Conservation (phyloP, 768 basidiomycete species). For the Russula sp. region DNA sequence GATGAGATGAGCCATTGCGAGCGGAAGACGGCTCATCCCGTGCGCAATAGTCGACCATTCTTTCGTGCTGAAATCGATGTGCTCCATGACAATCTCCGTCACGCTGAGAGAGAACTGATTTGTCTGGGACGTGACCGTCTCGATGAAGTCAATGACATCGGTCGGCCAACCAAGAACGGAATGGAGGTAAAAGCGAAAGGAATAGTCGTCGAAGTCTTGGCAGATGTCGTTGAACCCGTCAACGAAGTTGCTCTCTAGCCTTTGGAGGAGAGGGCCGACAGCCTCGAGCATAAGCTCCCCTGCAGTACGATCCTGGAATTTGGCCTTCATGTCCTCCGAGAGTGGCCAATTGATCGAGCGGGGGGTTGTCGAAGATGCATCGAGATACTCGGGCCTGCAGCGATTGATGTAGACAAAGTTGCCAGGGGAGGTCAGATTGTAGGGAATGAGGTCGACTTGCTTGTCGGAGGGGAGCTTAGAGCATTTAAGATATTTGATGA, state of each 20-base stretch:
- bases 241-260: slow-evolving; percentile 18
- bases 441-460: slow-evolving; percentile 19
- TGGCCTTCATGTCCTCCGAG: not conserved
- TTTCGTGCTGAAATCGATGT: slow-evolving; percentile 26
- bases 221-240: slow-evolving; percentile 22
- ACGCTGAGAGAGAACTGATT: slow-evolving; percentile 28
- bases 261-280: slow-evolving; percentile 17
- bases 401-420: slow-evolving; percentile 23
- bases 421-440: slow-evolving; percentile 18
- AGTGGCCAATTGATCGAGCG: slow-evolving; percentile 15
- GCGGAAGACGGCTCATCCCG: slow-evolving; percentile 27
- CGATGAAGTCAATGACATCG: slow-evolving; percentile 26
- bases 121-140: slow-evolving; percentile 27
- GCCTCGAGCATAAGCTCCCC: slow-evolving; percentile 20
- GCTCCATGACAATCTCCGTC: slow-evolving; percentile 27
- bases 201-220: slow-evolving; percentile 20
- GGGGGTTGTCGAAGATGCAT: slow-evolving; percentile 14
- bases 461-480: slow-evolving; percentile 12
- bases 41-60: slow-evolving; percentile 25
- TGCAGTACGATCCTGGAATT: slow-evolving; percentile 17
- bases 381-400: not conserved
- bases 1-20: slow-evolving; percentile 24
- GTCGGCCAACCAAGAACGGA: slow-evolving; percentile 17
- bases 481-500: slow-evolving; percentile 12
- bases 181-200: slow-evolving; percentile 25